Percentiles rank a stretch among this genome's conserved stretches.
Conservation (phyloP, 306 rosid species). For the Phaseolus lunatus region DNA sequence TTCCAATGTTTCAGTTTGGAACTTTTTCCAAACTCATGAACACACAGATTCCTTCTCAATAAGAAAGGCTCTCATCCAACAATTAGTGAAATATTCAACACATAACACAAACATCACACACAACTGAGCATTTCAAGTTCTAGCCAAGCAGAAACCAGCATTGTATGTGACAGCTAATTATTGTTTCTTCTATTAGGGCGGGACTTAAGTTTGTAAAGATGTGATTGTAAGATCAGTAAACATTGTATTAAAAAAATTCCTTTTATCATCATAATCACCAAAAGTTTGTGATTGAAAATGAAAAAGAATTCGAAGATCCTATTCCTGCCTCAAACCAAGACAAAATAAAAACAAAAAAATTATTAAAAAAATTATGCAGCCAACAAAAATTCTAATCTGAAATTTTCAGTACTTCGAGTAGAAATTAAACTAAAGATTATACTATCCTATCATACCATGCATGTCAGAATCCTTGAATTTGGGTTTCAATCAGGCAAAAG, state of each 20-base stretch:
- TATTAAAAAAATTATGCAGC: too few relatives aligned
- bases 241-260: too few relatives aligned
- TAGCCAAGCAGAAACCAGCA: background rate
- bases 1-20: background rate
- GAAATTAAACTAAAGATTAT: too few relatives aligned
- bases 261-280: slow-evolving; percentile 4
- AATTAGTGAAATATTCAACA: slow-evolving; percentile 11
- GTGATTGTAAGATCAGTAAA: background rate
- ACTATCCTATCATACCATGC: too few relatives aligned
- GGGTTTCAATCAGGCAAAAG: too few relatives aligned
- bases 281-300: too few relatives aligned
- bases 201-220: background rate
- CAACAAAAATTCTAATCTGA: too few relatives aligned
- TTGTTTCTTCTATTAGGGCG: background rate
- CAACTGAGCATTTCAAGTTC: slow-evolving; percentile 11
- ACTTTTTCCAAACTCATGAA: background rate
- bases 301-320: too few relatives aligned
- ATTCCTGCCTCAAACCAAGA: too few relatives aligned
- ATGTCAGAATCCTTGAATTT: too few relatives aligned
- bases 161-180: background rate
- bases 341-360: too few relatives aligned
- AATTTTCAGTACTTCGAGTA: too few relatives aligned
- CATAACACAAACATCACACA: background rate
- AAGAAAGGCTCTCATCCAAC: slow-evolving; percentile 22
- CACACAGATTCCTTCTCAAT: background rate